phyloP scores from a whole-genome alignment of 1,139 yeast genomes.

The Yamadazyma diospyri region DNA sequence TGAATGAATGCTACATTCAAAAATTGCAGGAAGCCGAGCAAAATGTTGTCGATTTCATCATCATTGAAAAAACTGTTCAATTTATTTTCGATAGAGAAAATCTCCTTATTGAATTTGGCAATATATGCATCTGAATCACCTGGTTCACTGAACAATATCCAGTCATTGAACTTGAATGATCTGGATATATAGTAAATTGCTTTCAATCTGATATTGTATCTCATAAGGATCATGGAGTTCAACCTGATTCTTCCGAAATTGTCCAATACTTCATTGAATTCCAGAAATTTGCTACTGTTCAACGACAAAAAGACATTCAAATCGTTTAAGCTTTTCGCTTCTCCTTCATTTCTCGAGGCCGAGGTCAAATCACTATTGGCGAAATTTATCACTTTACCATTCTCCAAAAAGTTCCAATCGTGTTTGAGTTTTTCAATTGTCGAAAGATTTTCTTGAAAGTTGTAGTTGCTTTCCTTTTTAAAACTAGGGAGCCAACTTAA shows the following conservation, averaged over 20 bases:
- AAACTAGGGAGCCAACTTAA: constrained; percentile 55
- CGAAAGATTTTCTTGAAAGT: constrained; percentile 26
- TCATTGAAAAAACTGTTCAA: constrained; percentile 26
- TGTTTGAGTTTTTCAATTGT: constrained; percentile 46
- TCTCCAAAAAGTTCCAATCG: constrained; percentile 57
- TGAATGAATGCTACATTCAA: constrained; percentile 55
- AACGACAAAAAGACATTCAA: constrained; percentile 35
- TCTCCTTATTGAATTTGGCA: constrained; percentile 56
- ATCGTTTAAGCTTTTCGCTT: constrained; percentile 15
- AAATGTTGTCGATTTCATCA: constrained; percentile 29
- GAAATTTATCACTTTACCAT: constrained; percentile 27
- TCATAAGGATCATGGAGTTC: constrained; percentile 50
- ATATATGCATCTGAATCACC: constrained; percentile 66
- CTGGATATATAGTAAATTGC: constrained; percentile 58
- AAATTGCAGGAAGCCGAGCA: constrained; percentile 54
- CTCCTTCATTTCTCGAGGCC: constrained; percentile 3
- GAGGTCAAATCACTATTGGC: constrained; percentile 7
- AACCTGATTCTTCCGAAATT: constrained; percentile 46
- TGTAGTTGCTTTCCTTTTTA: constrained; percentile 39
- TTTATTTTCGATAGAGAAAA: constrained; percentile 48
- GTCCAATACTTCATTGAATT: constrained; percentile 47
- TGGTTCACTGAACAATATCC: constrained; percentile 48
- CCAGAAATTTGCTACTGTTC: constrained; percentile 31
- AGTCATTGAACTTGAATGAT: constrained; percentile 37
- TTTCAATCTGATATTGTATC: constrained; percentile 65